These are phyloP conservation scores for Quercus agrifolia DNA, from an alignment of 306 rosid species.

Conservation along the genomic window DNA sequence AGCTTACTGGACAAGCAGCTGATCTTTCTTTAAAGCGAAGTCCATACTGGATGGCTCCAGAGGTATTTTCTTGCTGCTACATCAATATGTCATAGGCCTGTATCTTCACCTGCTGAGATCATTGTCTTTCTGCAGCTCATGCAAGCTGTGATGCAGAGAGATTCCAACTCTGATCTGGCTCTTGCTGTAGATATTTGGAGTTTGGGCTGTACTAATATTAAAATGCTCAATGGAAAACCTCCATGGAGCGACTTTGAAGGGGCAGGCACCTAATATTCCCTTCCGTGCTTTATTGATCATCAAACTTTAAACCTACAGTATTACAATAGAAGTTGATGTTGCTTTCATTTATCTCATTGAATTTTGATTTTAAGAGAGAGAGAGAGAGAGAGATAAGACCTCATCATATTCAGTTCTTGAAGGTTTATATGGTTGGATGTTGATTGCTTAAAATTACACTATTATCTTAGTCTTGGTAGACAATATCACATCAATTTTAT, in stretches of 20 bases:
- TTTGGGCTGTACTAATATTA: constrained; percentile 87
- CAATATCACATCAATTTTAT: too few species aligned
- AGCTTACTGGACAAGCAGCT: constrained; percentile 66
- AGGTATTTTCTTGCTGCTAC: constrained; percentile 41
- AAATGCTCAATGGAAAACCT: constrained; percentile 51
- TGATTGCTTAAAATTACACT: too few species aligned
- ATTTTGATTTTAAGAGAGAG: too few species aligned
- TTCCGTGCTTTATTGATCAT: neutral
- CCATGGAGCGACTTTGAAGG: constrained; percentile 60
- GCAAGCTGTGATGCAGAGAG: constrained; percentile 49
- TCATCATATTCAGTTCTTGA: too few species aligned
- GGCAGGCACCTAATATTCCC: constrained; percentile 38
- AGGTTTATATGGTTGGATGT: too few species aligned
- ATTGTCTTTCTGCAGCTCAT: constrained; percentile 52
- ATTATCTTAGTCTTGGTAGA: too few species aligned
- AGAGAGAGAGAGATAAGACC: too few species aligned
- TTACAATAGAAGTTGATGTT: neutral
- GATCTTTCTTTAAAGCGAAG: constrained; percentile 87
- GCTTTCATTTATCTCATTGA: neutral
- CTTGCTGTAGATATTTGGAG: constrained; percentile 95
- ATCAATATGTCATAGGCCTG: too few species aligned
- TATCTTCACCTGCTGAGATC: constrained; percentile 16
- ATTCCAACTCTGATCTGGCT: constrained; percentile 70
- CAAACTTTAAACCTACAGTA: neutral
- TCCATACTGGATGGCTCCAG: constrained; percentile 99